A percentile compares a stretch with the other conserved stretches of the same genome.
Conservation (phyloP, 345 rosid species). For the Acer negundo region DNA sequence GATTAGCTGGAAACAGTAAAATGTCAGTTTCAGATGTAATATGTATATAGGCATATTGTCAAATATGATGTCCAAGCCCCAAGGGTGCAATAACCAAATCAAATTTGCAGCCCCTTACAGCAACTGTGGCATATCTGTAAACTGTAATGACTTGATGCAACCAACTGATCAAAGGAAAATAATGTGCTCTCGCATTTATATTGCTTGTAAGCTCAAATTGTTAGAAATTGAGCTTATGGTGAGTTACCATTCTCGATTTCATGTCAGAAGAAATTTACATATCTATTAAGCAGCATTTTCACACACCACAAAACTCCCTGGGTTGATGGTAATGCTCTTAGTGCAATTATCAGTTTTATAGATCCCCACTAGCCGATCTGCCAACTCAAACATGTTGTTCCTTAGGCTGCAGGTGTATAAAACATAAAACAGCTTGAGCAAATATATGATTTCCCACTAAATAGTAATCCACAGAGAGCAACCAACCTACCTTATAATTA, state of each 20-base stretch:
- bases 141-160: background rate
- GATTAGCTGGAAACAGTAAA: background rate
- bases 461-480: background rate
- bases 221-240: conserved; percentile 9
- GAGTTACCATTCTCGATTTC: conserved; percentile 5
- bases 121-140: background rate
- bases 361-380: conserved; percentile 91
- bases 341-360: conserved; percentile 98
- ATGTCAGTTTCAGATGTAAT: background rate
- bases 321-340: conserved; percentile 92
- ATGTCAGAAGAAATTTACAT: background rate
- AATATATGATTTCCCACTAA: background rate
- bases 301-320: conserved; percentile 76
- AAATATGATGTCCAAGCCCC: background rate
- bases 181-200: background rate
- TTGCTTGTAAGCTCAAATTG: no score
- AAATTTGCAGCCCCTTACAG: background rate
- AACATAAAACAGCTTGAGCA: background rate
- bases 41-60: background rate
- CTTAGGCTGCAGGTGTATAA: conserved; percentile 63
- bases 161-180: background rate
- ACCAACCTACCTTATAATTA: conserved; percentile 80
- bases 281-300: conserved; percentile 49
- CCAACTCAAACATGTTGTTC: conserved; percentile 99
- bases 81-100: background rate